Evolutionary conservation across 257 asterid species (phyloP).

Genomic region (Avicennia marina): DNA sequence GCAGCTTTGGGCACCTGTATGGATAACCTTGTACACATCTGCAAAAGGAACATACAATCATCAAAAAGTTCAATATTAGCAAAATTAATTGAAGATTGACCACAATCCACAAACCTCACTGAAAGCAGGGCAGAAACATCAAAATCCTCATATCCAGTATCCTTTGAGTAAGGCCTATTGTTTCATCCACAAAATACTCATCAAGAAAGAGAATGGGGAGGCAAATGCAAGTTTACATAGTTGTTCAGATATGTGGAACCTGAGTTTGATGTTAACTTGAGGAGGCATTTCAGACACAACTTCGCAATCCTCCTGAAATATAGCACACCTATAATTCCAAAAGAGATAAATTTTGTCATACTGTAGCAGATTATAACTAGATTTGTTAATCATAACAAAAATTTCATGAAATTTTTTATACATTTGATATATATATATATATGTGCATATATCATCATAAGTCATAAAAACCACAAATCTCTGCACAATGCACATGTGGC

Average conservation of each 20-base stretch:
- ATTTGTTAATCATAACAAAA: conserved; percentile 1
- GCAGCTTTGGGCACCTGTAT: conserved; percentile 83
- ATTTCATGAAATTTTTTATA: too few species aligned
- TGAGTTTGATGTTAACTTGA: conserved; percentile 68
- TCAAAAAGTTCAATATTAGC: conserved; percentile 3
- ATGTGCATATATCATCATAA: too few species aligned
- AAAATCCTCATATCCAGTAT: conserved; percentile 79
- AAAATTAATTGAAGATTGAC: conserved; percentile 10
- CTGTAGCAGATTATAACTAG: conserved; percentile 11
- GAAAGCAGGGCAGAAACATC: conserved; percentile 81
- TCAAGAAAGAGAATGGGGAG: conserved; percentile 13
- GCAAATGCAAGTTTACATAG: not conserved
- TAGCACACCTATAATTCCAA: conserved; percentile 68
- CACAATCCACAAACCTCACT: conserved; percentile 58
- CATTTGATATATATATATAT: too few species aligned
- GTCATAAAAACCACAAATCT: too few species aligned
- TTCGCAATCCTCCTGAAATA: conserved; percentile 89
- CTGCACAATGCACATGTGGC: not conserved
- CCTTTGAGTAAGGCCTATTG: conserved; percentile 93
- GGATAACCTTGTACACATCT: conserved; percentile 94
- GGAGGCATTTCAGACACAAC: conserved; percentile 65
- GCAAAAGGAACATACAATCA: conserved; percentile 22
- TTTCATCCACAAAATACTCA: conserved; percentile 29
- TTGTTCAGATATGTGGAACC: conserved; percentile 42
- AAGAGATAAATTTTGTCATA: conserved; percentile 18